Evolutionary conservation across 2,329 filamentous ascomycete species (phyloP).

Genomic region (Ophiocordyceps sinensis): DNA sequence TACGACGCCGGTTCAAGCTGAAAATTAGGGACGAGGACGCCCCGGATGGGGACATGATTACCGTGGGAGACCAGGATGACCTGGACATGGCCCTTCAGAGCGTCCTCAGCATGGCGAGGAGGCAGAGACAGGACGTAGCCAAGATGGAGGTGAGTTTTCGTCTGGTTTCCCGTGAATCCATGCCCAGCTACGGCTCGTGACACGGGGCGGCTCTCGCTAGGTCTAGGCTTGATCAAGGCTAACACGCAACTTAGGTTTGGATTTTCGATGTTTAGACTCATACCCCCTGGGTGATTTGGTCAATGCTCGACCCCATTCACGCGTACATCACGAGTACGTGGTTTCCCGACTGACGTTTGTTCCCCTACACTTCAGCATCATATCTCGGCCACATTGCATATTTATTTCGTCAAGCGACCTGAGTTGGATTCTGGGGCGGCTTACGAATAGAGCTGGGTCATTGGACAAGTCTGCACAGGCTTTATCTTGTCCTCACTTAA

Average conservation of each 20-base stretch:
- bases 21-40: conserved; percentile 72
- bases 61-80: conserved; percentile 92
- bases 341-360: background rate
- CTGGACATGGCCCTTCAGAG: conserved; percentile 71
- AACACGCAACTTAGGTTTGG: conserved; percentile 30
- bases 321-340: conserved; percentile 8
- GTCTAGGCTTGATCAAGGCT: conserved; percentile 3
- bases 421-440: background rate
- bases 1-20: conserved; percentile 70
- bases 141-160: conserved; percentile 77
- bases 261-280: conserved; percentile 24
- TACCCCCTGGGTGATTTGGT: conserved; percentile 8
- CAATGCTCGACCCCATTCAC: conserved; percentile 1
- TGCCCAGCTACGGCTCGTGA: too few relatives aligned
- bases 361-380: too few relatives aligned
- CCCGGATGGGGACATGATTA: conserved; percentile 79
- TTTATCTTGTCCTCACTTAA: background rate
- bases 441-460: conserved; percentile 1
- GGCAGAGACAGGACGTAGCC: conserved; percentile 65
- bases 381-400: too few relatives aligned
- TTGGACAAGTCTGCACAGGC: background rate
- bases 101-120: conserved; percentile 53
- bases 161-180: too few relatives aligned
- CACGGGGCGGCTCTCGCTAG: too few relatives aligned
- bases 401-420: too few relatives aligned